A percentile compares a stretch with the other conserved stretches of the same genome.
These are phyloP conservation scores for Rhizopogon roseolus DNA, from an alignment of 768 basidiomycete genomes.

Conservation along the genomic window DNA sequence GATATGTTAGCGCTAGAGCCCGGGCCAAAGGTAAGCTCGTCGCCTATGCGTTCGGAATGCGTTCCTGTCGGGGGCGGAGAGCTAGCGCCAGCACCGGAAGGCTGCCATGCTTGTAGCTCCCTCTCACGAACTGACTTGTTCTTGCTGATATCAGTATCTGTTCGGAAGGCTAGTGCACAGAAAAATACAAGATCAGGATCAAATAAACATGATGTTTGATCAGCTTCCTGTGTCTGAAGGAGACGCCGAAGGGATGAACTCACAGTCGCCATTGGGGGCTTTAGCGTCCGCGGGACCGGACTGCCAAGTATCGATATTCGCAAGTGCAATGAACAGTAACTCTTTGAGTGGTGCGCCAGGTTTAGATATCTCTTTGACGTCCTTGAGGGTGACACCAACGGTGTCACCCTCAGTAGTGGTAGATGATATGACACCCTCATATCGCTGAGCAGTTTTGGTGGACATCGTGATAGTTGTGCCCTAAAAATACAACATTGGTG, in stretches of 20 bases:
- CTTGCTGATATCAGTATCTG: slow-evolving; percentile 75
- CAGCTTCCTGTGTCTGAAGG: slow-evolving; percentile 1
- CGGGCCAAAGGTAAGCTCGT: slow-evolving; percentile 69
- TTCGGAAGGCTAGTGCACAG: slow-evolving; percentile 61
- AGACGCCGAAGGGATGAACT: slow-evolving; percentile 24
- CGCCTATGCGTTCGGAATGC: slow-evolving; percentile 33
- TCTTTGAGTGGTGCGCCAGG: slow-evolving; percentile 71
- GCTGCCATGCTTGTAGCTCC: slow-evolving; percentile 77
- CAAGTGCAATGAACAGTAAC: slow-evolving; percentile 59
- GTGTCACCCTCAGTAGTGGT: slow-evolving; percentile 64
- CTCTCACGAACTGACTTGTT: slow-evolving; percentile 55
- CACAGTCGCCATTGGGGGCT: slow-evolving; percentile 63
- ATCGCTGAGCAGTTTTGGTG: slow-evolving; percentile 67
- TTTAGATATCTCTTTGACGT: slow-evolving; percentile 67
- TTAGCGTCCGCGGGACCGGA: slow-evolving; percentile 73
- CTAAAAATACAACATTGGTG: slow-evolving; percentile 31
- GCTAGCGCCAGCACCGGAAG: slow-evolving; percentile 31
- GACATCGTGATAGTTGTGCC: slow-evolving; percentile 76
- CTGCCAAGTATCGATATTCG: slow-evolving; percentile 69
- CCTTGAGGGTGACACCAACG: slow-evolving; percentile 68
- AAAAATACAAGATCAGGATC: slow-evolving; percentile 12
- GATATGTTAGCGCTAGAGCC: slow-evolving; percentile 36
- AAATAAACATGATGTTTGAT: not conserved
- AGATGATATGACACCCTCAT: slow-evolving; percentile 66
- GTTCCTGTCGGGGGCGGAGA: slow-evolving; percentile 19